Percentiles rank a stretch among this genome's conserved stretches.
These are phyloP conservation scores for Pythium dissimile DNA, from an alignment of 352 stramenopile species.

Conservation along the genomic window DNA sequence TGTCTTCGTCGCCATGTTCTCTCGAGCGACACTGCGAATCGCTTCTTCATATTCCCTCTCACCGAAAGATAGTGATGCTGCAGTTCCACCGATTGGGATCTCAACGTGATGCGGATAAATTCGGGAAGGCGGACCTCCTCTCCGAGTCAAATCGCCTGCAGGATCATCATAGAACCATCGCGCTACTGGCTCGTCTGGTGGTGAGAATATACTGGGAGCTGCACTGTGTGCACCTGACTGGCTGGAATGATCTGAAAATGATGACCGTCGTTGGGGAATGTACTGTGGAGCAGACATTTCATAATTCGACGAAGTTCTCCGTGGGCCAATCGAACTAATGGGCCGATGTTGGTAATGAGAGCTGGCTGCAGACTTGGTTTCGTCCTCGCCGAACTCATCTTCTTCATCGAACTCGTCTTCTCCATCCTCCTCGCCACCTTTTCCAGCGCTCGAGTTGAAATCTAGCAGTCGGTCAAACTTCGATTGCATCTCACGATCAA, in stretches of 20 bases:
- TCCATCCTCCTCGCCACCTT: conserved; percentile 20
- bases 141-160: conserved; percentile 23
- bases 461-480: conserved; percentile 75
- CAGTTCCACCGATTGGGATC: conserved; percentile 78
- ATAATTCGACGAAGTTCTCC: conserved; percentile 2
- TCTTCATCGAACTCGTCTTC: conserved; percentile 29
- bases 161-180: conserved; percentile 80
- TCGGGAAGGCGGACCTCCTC: conserved; percentile 54
- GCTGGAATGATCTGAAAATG: conserved; percentile 42
- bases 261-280: conserved; percentile 46
- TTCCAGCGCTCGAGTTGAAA: conserved; percentile 40
- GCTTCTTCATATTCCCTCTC: conserved; percentile 78
- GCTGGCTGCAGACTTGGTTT: not conserved
- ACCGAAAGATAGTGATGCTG: conserved; percentile 81
- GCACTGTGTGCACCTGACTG: conserved; percentile 39
- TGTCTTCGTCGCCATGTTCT: conserved; percentile 49
- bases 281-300: conserved; percentile 40
- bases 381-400: conserved; percentile 34
- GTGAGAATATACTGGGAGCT: conserved; percentile 48
- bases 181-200: conserved; percentile 66
- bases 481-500: conserved; percentile 71
- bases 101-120: conserved; percentile 88
- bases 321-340: not conserved
- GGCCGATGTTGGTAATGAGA: not conserved
- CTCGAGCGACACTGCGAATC: conserved; percentile 64